phyloP scores from a whole-genome alignment of 305 asterid genomes.

The Fraxinus velutina region DNA sequence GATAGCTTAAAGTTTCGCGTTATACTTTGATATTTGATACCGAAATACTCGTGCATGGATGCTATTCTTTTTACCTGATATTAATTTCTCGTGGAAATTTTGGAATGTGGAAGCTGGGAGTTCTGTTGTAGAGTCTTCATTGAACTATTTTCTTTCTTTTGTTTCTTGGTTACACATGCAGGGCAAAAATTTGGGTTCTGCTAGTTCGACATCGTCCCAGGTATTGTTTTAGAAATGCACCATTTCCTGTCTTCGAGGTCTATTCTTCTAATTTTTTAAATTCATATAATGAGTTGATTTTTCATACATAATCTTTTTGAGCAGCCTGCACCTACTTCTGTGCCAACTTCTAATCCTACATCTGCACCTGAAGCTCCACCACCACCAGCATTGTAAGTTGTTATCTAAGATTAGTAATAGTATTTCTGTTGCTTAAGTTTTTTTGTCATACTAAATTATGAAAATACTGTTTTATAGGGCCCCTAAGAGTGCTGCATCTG shows the following conservation, averaged over 20 bases:
- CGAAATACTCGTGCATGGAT: too few relatives aligned
- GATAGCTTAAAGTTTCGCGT: not conserved
- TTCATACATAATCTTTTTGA: constrained; percentile 19
- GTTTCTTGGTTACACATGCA: constrained; percentile 25
- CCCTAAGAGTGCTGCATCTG: constrained; percentile 39
- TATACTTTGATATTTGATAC: not conserved
- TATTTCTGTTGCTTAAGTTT: constrained; percentile 6
- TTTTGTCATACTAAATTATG: constrained; percentile 6
- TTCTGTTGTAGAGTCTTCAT: not conserved
- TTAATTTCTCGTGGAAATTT: not conserved
- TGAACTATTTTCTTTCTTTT: not conserved
- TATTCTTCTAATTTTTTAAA: not conserved
- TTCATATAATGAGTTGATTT: too few relatives aligned
- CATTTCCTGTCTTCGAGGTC: not conserved
- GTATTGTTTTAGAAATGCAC: constrained; percentile 29
- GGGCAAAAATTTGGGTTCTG: constrained; percentile 58
- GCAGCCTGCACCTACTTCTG: constrained; percentile 54
- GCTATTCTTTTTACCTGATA: not conserved
- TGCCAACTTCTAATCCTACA: constrained; percentile 40
- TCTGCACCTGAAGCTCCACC: constrained; percentile 52
- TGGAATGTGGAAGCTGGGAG: not conserved
- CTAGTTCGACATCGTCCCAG: constrained; percentile 64
- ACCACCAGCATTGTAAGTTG: constrained; percentile 53
- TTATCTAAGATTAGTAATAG: not conserved
- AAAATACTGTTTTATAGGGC: constrained; percentile 37